phyloP scores from a whole-genome alignment of 495 filamentous ascomycete species.

The Aspergillus sclerotiicarbonarius region DNA sequence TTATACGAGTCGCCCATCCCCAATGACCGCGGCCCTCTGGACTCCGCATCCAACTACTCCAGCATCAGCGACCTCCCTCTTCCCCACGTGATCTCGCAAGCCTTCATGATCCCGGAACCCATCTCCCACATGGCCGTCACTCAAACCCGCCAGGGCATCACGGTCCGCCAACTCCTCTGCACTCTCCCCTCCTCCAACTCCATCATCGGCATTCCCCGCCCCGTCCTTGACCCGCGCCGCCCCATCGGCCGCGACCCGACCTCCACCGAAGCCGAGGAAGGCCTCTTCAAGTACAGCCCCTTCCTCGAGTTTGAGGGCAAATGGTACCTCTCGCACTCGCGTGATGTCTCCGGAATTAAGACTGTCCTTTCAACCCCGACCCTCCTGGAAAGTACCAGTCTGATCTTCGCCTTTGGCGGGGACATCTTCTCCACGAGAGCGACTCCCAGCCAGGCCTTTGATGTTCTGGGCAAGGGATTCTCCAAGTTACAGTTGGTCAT shows the following conservation, averaged over 20 bases:
- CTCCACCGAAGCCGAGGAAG: conserved; percentile 75
- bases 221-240: conserved; percentile 79
- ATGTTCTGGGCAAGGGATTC: conserved; percentile 90
- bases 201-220: conserved; percentile 75
- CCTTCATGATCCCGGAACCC: conserved; percentile 72
- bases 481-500: conserved; percentile 79
- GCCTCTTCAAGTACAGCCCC: conserved; percentile 71
- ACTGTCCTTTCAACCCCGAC: conserved; percentile 71
- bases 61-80: conserved; percentile 56
- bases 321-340: conserved; percentile 75
- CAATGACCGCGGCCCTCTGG: conserved; percentile 84
- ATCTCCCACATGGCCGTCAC: conserved; percentile 80
- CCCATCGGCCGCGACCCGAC: conserved; percentile 83
- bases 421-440: conserved; percentile 88
- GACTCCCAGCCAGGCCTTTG: conserved; percentile 81
- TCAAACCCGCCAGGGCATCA: conserved; percentile 90
- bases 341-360: conserved; percentile 74
- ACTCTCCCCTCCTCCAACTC: conserved; percentile 66
- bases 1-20: conserved; percentile 80
- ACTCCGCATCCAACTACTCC: conserved; percentile 67
- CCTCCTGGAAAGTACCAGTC: conserved; percentile 85
- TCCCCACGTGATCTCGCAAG: conserved; percentile 74
- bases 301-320: conserved; percentile 81
- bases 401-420: conserved; percentile 83
- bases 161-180: conserved; percentile 76